A percentile compares a stretch with the other conserved stretches of the same genome.
These are phyloP conservation scores for Talaromyces sp. DNA, from an alignment of 2,329 filamentous ascomycete species.

Conservation along the genomic window DNA sequence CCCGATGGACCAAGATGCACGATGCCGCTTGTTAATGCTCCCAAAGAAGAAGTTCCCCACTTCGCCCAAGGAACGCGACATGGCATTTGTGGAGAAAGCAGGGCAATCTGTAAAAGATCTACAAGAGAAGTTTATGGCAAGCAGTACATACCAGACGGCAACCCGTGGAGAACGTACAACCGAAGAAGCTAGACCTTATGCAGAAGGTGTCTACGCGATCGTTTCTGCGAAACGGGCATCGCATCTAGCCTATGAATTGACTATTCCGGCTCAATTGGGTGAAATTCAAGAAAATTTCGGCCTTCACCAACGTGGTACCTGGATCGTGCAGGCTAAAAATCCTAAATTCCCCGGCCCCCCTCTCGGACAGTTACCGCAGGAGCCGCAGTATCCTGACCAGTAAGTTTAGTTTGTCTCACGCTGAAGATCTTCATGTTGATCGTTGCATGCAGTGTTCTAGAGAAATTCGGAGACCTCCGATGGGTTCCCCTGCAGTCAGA, in stretches of 20 bases:
- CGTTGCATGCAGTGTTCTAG: conserved; percentile 57
- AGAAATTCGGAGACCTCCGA: conserved; percentile 71
- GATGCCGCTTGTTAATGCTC: conserved; percentile 73
- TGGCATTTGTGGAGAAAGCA: conserved; percentile 81
- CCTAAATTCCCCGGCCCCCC: conserved; percentile 69
- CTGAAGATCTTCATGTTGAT: not conserved
- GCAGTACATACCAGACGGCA: conserved; percentile 73
- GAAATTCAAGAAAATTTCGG: conserved; percentile 77
- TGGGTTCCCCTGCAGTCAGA: conserved; percentile 76
- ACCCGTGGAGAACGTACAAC: conserved; percentile 69
- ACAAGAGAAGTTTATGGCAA: conserved; percentile 70
- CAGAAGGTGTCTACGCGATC: conserved; percentile 83
- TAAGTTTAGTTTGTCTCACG: conserved; percentile 42
- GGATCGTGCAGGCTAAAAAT: conserved; percentile 79
- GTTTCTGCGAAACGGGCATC: conserved; percentile 71
- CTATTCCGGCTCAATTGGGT: conserved; percentile 68
- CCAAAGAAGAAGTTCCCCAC: conserved; percentile 83
- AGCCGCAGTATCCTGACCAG: conserved; percentile 71
- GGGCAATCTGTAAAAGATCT: conserved; percentile 67
- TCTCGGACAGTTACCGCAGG: conserved; percentile 64
- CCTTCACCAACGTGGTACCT: conserved; percentile 70
- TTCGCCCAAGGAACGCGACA: conserved; percentile 69
- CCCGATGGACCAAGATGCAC: conserved; percentile 56
- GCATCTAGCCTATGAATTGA: conserved; percentile 79
- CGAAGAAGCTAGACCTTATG: conserved; percentile 73